Base-by-base conservation (phyloP, 2,329 filamentous ascomycete genomes). In the Nigrograna mackinnonii region DNA sequence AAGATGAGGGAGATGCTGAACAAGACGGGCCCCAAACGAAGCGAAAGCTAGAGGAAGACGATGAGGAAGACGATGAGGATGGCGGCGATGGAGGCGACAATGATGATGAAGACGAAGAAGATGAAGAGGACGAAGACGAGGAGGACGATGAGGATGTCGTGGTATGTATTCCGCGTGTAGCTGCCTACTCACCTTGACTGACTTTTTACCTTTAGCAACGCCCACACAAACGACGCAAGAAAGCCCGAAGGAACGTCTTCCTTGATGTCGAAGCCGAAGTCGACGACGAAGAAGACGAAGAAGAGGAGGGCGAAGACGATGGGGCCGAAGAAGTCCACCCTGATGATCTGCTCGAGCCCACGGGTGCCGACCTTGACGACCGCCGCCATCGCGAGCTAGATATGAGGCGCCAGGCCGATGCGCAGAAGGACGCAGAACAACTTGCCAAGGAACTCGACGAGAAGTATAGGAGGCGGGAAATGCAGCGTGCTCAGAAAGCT, bases 211-310 rank as follows among this genome's bases (percentile, higher is more conserved):
- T n/a, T 16, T 56, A 85, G 79, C 79, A 78, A 44, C 83, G 89
- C 62, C 88, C 89, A 43, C 82, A 87, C 58, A 97, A 97, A 71
- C 87, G 91, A 44, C 73, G 79, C 62, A 86, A 85, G 67, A 83
- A 83, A 66, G 84, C 87, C 52, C 80, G 81, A 52, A 83, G 89
- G 50, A 89, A 89, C 57, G 85, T 87, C 61, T 96, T 96, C 82
- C 85, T 99, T 73, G 94, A 99, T 83, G 89, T 92, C 62, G 94
- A 99, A 78, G 94, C 94, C 67, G 94, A 96, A 73, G 94, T 99
- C 56, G 94, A 97, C 63, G 94, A 88, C 45, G 85, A 95, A 52
- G 92, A 96, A 37, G 64, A 67, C 56, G 90, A 95, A 56, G 91
- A 95, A 41, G 84, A 89, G 45, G 85, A 77, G 56, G 90, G 90